Base-by-base conservation (phyloP, 1,139 yeast species). In the Sugiyamaella paludigena region DNA sequence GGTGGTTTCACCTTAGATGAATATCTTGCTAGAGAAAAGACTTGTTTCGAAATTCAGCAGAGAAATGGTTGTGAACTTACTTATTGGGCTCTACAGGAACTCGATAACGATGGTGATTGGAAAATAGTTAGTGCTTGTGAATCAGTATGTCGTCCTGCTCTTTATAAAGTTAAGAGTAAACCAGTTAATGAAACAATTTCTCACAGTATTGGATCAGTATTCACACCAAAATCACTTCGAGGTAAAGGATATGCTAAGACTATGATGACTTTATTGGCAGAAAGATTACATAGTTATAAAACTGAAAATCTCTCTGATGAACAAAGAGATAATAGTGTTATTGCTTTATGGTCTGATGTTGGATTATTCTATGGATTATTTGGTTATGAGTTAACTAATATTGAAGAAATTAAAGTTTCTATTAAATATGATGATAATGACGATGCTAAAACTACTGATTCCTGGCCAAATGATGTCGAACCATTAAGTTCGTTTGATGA, bases 291-390 rank as follows among this genome's bases (percentile, higher is more conserved):
- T 54, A 66, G 71, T 19, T 53, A 55, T 55, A 52, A 57, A 36
- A 57, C 77, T 38, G 69, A 68, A n/a, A 40, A 60, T 28, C 31
- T 63, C 73, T 6, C 55, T 62, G 16, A 59, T 36, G 62, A 59
- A 30, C 62, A 63, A 19, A 45, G 56, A 6, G 54, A 64, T 36
- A 71, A 75, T 48, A 76, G 78, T 13, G 73, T 76, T 47, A 67
- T 75, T 11, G 78, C 75, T 50, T 71, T 84, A 51, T 85, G 84
- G 72, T 83, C 89, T 32, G 94, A 84, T 60, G 76, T 86, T 35
- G 91, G 88, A 5, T 81, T 80, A 49, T 84, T 78, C 64, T 84
- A 85, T 63, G 64, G 71, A 32, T 70, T 72, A 49, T 73, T 76
- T 58, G 94, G 87, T 1, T 85, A 81, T 64, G 67, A 70, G 37